Base-by-base conservation (phyloP, 352 stramenopile genomes). In the Phytophthora syringae region DNA sequence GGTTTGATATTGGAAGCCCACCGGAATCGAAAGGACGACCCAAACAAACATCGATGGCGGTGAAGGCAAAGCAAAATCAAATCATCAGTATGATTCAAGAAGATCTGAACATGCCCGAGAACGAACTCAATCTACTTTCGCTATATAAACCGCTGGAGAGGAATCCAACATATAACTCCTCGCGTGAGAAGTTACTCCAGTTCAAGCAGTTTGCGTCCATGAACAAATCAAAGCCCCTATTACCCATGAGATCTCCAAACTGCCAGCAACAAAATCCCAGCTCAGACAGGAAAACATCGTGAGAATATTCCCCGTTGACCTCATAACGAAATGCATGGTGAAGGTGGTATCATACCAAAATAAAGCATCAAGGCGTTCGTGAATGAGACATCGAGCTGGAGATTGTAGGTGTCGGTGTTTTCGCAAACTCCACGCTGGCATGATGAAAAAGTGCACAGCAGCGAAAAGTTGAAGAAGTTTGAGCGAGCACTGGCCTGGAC, bases 61-160 rank as follows among this genome's bases (percentile, higher is more conserved):
- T 54, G 11, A 70, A 60, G 43, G 32, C 62, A 32, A 70, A 52
- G 30, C 28, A 47, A 18, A 70, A 60, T 2, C 25, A 21, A 13
- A 12, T 18, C 15, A 45, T 60, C 10, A 13, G 5, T 7, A 51
- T 60, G 53, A 34, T 56, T 11, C 27, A 60, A 28, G 37, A 68
- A 15, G 53, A 58, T n/a, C 32, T 57, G 20, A 28, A 50, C 1
- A 49, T 56, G 28, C 21, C 12, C 40, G 32, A 57, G 5, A 32
- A 24, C 5, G 15, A 40, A 48, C 24, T 57, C 0, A 57, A 47
- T 25, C 32, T 57, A 1, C 2, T 52, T 7, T 39, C 37, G 13
- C 25, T 60, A 6, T 39, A 22, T 7, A 21, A 53, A 10, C 2
- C 53, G 30, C 18, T 69, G 25, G 9, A 24, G 2, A 9, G 12